Evolutionary conservation across 1,284 basidiomycete genomes (phyloP).

Genomic region (Coriolopsis trogii): DNA sequence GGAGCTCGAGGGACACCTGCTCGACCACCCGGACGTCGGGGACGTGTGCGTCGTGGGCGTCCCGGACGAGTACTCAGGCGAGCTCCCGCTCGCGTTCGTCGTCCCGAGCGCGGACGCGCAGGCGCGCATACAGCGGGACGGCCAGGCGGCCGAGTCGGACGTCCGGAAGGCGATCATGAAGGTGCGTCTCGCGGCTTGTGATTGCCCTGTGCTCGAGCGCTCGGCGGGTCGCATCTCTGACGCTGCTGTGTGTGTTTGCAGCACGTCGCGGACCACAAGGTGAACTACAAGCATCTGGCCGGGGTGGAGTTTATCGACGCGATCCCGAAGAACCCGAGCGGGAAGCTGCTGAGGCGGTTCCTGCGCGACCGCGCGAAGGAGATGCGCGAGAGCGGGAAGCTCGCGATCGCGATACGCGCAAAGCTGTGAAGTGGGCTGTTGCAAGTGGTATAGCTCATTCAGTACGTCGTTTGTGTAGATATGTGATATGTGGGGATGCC

Average conservation of each 20-base stretch:
- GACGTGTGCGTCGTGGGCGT: constrained; percentile 68
- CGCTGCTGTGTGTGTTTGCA: background rate
- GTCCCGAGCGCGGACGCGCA: constrained; percentile 21
- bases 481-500: too few relatives aligned
- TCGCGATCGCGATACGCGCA: constrained; percentile 10
- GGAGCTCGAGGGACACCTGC: constrained; percentile 54
- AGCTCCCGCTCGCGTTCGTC: constrained; percentile 51
- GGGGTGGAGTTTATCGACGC: constrained; percentile 29
- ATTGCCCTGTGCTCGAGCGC: background rate
- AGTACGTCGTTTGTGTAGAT: too few relatives aligned
- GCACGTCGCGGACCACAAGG: constrained; percentile 30
- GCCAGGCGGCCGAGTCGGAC: constrained; percentile 7
- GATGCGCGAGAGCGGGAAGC: constrained; percentile 14
- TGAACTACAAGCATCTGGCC: constrained; percentile 27
- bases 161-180: constrained; percentile 24
- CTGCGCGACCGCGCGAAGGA: constrained; percentile 39
- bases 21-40: constrained; percentile 63
- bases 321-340: constrained; percentile 31
- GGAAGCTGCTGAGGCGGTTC: constrained; percentile 29
- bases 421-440: constrained; percentile 14
- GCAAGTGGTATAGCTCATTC: too few relatives aligned
- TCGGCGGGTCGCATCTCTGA: background rate
- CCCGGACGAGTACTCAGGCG: constrained; percentile 75
- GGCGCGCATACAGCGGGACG: constrained; percentile 14
- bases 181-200: constrained; percentile 41